Evolutionary conservation across 352 stramenopile genomes (phyloP).

Genomic region (Phytophthora aleatoria): DNA sequence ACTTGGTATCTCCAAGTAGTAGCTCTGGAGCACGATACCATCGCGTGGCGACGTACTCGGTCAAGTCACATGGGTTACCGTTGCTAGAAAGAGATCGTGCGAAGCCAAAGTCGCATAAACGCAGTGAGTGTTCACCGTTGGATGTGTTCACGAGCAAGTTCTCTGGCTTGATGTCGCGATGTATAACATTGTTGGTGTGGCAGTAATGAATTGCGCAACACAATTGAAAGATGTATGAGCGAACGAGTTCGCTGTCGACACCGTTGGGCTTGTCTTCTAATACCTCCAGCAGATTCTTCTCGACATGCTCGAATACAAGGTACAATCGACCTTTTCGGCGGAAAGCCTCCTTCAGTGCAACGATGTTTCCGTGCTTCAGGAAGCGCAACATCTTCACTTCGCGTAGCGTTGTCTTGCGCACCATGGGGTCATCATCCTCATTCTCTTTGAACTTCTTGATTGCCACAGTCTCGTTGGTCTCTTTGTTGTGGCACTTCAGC

Average conservation of each 20-base stretch:
- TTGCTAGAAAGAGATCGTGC: slow-evolving; percentile 81
- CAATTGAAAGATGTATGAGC: slow-evolving; percentile 98
- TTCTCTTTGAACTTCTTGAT: slow-evolving; percentile 99
- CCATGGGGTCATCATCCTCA: slow-evolving; percentile 90
- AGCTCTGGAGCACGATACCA: slow-evolving; percentile 99
- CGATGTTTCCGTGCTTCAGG: slow-evolving; percentile 98
- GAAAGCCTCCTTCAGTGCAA: slow-evolving; percentile 98
- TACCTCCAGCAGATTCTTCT: slow-evolving; percentile 96
- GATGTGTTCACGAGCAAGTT: slow-evolving; percentile 97
- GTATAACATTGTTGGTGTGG: slow-evolving; percentile 96
- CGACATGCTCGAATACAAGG: slow-evolving; percentile 98
- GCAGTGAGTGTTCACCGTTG: slow-evolving; percentile 95
- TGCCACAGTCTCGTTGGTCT: slow-evolving; percentile 97
- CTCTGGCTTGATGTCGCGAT: slow-evolving; percentile 99
- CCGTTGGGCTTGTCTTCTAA: slow-evolving; percentile 92
- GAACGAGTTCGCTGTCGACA: slow-evolving; percentile 92
- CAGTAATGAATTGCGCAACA: slow-evolving; percentile 97
- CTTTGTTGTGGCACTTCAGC: slow-evolving; percentile 93
- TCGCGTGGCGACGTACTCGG: slow-evolving; percentile 98
- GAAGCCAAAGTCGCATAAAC: slow-evolving; percentile 99
- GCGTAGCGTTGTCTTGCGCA: slow-evolving; percentile 93
- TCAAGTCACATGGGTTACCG: slow-evolving; percentile 92
- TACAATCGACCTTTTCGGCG: slow-evolving; percentile 96
- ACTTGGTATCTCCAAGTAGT: slow-evolving; percentile 99
- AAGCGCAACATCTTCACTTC: slow-evolving; percentile 99